Base-by-base conservation (phyloP, 1,139 yeast genomes). In the Protomyces inouyei region DNA sequence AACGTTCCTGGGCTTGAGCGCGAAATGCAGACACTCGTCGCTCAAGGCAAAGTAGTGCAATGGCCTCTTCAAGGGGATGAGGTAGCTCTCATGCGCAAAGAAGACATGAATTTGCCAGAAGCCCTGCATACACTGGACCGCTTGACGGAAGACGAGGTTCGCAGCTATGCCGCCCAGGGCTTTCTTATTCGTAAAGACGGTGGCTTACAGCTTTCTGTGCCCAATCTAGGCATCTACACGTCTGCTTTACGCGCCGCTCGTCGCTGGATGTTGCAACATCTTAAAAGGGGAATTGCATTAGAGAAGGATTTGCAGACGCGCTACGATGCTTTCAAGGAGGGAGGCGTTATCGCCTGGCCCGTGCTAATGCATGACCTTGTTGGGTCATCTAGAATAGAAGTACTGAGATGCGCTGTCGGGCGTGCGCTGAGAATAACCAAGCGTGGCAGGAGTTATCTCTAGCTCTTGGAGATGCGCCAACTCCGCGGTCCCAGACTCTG, bases 401-500 rank as follows among this genome's bases (percentile, higher is more conserved):
- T 59, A 12, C 36, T 59, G 32, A 25, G 53, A 43, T 51, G 53
- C 35, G 46, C 57, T 10, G 57, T 59, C 18, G 63, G 63, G 10
- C 28, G 63, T 25, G 63, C 57, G 21, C 53, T 59, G 14, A 38
- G 52, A 23, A 37, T 59, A 28, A 59, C 63, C 12, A 52, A 52
- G 32, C 56, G 63, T 25, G 63, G 63, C 3, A n/a, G 48, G 12
- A 43, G 48, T 10, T 21, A 43, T 12, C 48, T 43, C 25, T 43
- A 43, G 48, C 48, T 18, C 25, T 43, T 43, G 6, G 23, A 18
- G 6, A 86, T 85, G 70, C 93, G 79, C 95, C 95, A 88, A 3
- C 88, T 84, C 61, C 83, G 76, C 38, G 79, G 78, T 1, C 91
- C 91, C 63, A 87, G 77, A 37, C 82, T 75, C 74, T 88, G 93